These are phyloP conservation scores for Kodamaea nitidulidarum DNA, from an alignment of 805 yeast genomes.

Conservation along the genomic window DNA sequence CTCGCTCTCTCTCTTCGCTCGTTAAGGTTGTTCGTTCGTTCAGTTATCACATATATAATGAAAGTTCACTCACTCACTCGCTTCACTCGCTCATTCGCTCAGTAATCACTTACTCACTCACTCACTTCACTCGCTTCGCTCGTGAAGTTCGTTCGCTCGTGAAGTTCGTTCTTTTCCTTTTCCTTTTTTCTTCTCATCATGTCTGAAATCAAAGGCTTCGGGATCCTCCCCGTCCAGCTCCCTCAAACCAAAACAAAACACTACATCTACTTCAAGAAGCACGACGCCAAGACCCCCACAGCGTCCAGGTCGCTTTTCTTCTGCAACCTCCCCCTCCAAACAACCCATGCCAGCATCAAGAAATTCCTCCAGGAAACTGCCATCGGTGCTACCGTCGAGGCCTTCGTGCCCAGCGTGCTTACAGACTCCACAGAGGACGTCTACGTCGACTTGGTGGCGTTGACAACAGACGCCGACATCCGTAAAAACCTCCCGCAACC, in stretches of 20 bases:
- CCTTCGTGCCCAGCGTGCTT: constrained; percentile 30
- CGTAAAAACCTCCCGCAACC: constrained; percentile 16
- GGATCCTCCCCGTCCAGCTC: constrained; percentile 45
- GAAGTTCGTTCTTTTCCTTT: no score
- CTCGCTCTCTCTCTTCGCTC: no score
- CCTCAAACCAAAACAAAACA: constrained; percentile 42
- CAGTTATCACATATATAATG: no score
- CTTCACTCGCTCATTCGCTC: no score
- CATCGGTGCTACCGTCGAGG: constrained; percentile 61
- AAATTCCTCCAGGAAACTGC: constrained; percentile 56
- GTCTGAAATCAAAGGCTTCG: constrained; percentile 55
- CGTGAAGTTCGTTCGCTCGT: no score
- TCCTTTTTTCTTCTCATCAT: constrained; percentile 4
- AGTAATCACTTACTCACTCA: no score
- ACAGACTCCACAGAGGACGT: constrained; percentile 43
- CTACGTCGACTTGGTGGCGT: constrained; percentile 46
- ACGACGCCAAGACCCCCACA: constrained; percentile 40
- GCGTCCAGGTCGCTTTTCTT: constrained; percentile 57
- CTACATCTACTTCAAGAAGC: constrained; percentile 64
- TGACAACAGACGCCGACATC: constrained; percentile 55
- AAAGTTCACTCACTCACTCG: no score
- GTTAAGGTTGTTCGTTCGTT: no score
- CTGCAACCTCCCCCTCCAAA: constrained; percentile 68
- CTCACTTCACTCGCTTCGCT: no score
- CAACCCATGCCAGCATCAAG: constrained; percentile 50